phyloP scores from a whole-genome alignment of 202 grass and related monocot species.

The Musa balbisiana region DNA sequence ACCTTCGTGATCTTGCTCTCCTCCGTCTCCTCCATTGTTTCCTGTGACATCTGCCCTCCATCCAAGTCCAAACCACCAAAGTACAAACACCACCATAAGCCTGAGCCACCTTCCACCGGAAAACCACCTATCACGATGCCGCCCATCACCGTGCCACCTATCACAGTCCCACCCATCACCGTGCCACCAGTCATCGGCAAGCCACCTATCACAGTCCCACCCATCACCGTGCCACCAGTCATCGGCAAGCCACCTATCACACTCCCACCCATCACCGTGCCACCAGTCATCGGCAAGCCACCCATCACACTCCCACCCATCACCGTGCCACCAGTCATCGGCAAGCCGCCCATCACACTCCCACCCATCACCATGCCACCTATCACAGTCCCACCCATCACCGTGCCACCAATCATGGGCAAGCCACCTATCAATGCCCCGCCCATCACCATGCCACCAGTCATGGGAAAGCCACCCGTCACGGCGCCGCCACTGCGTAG shows the following conservation, averaged over 20 bases:
- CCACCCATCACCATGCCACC: background rate
- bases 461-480: constrained; percentile 1
- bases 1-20: constrained; percentile 60
- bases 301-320: no score
- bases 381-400: background rate
- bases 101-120: background rate
- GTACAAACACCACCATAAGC: constrained; percentile 6
- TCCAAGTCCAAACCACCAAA: constrained; percentile 42
- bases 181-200: background rate
- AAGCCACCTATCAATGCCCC: no score
- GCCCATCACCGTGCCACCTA: background rate
- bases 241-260: constrained; percentile 6
- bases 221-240: constrained; percentile 10
- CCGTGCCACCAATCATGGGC: background rate
- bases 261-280: background rate
- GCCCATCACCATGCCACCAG: constrained; percentile 4
- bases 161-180: constrained; percentile 1
- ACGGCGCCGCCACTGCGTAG: background rate
- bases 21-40: constrained; percentile 36
- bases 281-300: constrained; percentile 10
- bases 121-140: no score
- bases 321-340: constrained; percentile 2
- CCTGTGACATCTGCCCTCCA: constrained; percentile 32
- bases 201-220: constrained; percentile 2
- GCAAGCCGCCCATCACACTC: no score